phyloP scores from a whole-genome alignment of 2,329 filamentous ascomycete genomes.

The Hymenoscyphus repandus region DNA sequence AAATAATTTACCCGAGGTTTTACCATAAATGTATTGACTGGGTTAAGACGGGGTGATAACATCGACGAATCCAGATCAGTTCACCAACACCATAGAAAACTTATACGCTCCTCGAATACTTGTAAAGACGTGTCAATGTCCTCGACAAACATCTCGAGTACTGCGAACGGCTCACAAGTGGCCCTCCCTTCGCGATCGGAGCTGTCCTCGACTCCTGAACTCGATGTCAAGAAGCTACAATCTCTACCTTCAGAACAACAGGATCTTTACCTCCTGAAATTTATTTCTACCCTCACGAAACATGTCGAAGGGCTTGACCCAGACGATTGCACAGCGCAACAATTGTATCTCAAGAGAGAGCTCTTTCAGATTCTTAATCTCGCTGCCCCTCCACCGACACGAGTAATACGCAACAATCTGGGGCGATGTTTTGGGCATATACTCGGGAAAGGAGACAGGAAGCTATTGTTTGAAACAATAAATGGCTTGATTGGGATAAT shows the following conservation, averaged over 20 bases:
- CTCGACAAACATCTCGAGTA: constrained; percentile 23
- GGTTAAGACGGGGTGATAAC: too few species aligned
- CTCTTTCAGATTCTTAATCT: constrained; percentile 89
- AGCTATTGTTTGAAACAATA: constrained; percentile 88
- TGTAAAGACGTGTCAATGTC: constrained; percentile 28
- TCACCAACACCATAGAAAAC: neutral
- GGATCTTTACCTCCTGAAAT: constrained; percentile 87
- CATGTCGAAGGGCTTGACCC: constrained; percentile 70
- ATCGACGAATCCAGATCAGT: too few species aligned
- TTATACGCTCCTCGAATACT: constrained; percentile 7
- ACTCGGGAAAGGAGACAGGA: constrained; percentile 80
- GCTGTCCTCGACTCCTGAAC: constrained; percentile 60
- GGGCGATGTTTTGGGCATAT: constrained; percentile 80
- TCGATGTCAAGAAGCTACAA: constrained; percentile 86
- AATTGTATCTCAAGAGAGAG: constrained; percentile 89
- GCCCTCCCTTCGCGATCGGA: constrained; percentile 33
- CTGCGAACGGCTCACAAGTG: constrained; percentile 31
- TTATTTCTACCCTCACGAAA: constrained; percentile 74
- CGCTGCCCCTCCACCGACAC: constrained; percentile 71
- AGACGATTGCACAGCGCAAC: constrained; percentile 81
- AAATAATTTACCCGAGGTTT: neutral
- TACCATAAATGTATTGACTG: neutral
- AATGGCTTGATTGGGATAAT: constrained; percentile 77
- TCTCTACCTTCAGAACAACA: constrained; percentile 89
- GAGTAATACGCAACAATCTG: constrained; percentile 85